Evolutionary conservation across 257 asterid species (phyloP), one percentile per base, ranked within the genome.

Genomic region (Echium plantagineum): DNA sequence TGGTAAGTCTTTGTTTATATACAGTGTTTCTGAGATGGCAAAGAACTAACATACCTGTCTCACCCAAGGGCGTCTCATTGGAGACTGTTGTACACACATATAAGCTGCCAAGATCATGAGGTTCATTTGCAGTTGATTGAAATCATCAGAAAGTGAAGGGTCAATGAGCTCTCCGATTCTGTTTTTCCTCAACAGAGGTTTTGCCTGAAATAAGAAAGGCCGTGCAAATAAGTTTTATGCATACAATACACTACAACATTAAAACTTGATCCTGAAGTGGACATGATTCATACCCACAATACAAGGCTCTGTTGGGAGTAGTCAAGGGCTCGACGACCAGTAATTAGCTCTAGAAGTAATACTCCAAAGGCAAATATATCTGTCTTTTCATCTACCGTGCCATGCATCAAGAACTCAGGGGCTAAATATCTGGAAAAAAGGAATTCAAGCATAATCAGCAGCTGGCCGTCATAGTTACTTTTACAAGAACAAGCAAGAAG

Each of bases 251-350:
- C n/a, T 38, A 28, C 31, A 57, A 13, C 60, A 56, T 9, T 21
- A 21, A 18, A 22, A 51, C 55, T 17, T 47, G 12, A 42, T 21
- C 32, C 19, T 15, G n/a, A n/a, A 48, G 20, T 1, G n/a, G 22
- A 46, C 58, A 54, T 62, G 55, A n/a, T 26, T 61, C 85, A 2
- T 83, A 88, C 98, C 98, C 98, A 91, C 74, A 91, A 74, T 63
- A 91, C 94, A 22, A 91, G 96, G 85, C 96, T 90, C 71, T 90
- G 97, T 70, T 80, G 96, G 0, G 96, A 83, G 78, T 86, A 87
- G 74, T 90, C 97, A 32, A 90, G 79, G 17, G 97, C 97, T 7
- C 96, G 83, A 5, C 96, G 95, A n/a, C 96, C 97, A 0, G 95
- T 85, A 55, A 90, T 85, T 16, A 90, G 96, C 55, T 90, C 97